These are phyloP conservation scores for Athelia psychrophila DNA, from an alignment of 1,284 basidiomycete genomes.

Conservation along the genomic window DNA sequence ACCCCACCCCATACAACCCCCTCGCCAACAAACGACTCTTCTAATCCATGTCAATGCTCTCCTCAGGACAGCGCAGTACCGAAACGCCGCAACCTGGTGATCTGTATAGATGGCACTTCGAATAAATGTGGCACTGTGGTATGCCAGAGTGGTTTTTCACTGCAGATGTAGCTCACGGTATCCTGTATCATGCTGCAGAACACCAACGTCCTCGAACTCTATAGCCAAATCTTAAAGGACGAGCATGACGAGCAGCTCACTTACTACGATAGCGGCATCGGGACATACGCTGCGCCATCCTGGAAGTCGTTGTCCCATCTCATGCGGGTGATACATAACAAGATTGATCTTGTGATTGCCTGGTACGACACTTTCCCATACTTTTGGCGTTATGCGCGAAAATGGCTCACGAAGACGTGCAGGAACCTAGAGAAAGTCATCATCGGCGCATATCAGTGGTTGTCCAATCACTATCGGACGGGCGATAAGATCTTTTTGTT, in stretches of 20 bases:
- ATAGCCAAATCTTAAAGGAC: slow-evolving; percentile 13
- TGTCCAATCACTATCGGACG: slow-evolving; percentile 27
- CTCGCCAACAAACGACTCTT: too few relatives aligned
- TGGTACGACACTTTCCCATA: slow-evolving; percentile 12
- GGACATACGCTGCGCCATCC: slow-evolving; percentile 23
- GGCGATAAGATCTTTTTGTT: slow-evolving; percentile 33
- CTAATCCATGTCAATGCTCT: too few relatives aligned
- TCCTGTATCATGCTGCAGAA: slow-evolving; percentile 12
- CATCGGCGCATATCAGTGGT: slow-evolving; percentile 32
- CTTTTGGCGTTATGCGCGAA: not conserved
- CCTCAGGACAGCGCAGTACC: too few relatives aligned
- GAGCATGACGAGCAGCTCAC: slow-evolving; percentile 13
- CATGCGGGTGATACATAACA: slow-evolving; percentile 14
- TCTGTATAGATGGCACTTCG: not conserved
- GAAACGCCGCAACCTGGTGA: too few relatives aligned
- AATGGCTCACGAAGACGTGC: not conserved
- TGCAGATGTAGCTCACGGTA: not conserved
- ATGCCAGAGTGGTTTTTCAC: not conserved
- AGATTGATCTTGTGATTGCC: slow-evolving; percentile 24
- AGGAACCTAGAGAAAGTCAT: slow-evolving; percentile 31
- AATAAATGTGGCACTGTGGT: not conserved
- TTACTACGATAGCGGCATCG: slow-evolving; percentile 37
- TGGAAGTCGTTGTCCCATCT: slow-evolving; percentile 14
- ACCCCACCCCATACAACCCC: too few relatives aligned
- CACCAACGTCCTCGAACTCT: slow-evolving; percentile 18